Conservation (phyloP, 352 stramenopile genomes). For the Hyaloperonospora arabidopsidis region DNA sequence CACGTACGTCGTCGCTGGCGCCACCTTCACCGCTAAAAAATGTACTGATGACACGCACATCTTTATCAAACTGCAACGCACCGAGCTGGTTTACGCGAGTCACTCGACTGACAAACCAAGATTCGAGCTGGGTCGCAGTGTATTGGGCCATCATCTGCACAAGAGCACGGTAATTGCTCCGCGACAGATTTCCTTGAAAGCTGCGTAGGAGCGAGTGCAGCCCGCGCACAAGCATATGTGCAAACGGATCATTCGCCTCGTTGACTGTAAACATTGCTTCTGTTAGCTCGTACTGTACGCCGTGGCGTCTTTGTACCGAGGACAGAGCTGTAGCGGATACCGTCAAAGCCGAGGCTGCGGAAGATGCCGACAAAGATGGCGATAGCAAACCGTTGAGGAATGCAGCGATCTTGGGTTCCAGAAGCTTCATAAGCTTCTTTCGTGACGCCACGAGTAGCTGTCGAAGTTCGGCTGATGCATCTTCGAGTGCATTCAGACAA, state of each 20-base stretch:
- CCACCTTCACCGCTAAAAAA: slow-evolving; percentile 49
- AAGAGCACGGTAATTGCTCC: slow-evolving; percentile 48
- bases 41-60: slow-evolving; percentile 58
- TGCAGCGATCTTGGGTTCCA: slow-evolving; percentile 62
- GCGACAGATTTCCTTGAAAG: slow-evolving; percentile 51
- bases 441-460: slow-evolving; percentile 58
- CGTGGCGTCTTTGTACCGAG: slow-evolving; percentile 25
- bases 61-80: slow-evolving; percentile 82
- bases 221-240: slow-evolving; percentile 56
- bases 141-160: slow-evolving; percentile 37
- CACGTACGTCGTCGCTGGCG: slow-evolving; percentile 42
- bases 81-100: slow-evolving; percentile 74
- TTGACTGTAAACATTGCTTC: slow-evolving; percentile 84
- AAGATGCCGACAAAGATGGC: slow-evolving; percentile 27
- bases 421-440: slow-evolving; percentile 70
- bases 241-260: slow-evolving; percentile 84
- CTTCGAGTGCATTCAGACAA: slow-evolving; percentile 65
- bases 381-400: slow-evolving; percentile 48
- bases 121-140: slow-evolving; percentile 49
- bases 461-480: slow-evolving; percentile 55
- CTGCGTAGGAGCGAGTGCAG: slow-evolving; percentile 45
- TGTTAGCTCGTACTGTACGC: slow-evolving; percentile 73
- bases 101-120: slow-evolving; percentile 50
- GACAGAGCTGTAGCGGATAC: slow-evolving; percentile 29
- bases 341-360: slow-evolving; percentile 25